Conservation (phyloP, 225 moss, liverwort and hornwort species). For the Physcomitrellopsis africana region DNA sequence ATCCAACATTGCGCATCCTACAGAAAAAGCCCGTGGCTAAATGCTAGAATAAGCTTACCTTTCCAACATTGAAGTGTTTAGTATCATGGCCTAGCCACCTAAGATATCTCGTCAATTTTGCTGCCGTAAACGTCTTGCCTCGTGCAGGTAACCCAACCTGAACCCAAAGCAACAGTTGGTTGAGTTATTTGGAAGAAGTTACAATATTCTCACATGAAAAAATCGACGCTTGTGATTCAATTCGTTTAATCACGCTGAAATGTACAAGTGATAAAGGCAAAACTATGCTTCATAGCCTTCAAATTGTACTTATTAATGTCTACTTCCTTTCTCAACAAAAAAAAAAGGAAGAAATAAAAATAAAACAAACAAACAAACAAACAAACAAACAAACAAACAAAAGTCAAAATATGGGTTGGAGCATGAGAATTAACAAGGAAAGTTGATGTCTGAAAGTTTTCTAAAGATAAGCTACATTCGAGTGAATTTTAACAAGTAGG, state of each 20-base stretch:
- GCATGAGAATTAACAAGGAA: no score
- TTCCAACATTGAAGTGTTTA: conserved; percentile 88
- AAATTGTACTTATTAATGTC: no score
- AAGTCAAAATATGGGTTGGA: no score
- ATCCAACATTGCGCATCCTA: background rate
- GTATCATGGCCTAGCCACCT: conserved; percentile 88
- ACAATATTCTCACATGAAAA: background rate
- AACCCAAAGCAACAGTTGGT: background rate
- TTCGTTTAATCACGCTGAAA: background rate
- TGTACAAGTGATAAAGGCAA: background rate
- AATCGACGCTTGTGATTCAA: background rate
- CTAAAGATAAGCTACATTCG: background rate
- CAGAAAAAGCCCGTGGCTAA: background rate
- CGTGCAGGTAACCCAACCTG: conserved; percentile 82
- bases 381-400: no score
- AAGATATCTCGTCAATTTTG: conserved; percentile 80
- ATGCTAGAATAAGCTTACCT: conserved; percentile 42
- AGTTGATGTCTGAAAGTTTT: background rate
- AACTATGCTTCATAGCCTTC: background rate
- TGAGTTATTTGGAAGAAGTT: background rate
- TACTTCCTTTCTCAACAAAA: no score
- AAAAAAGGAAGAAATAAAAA: no score
- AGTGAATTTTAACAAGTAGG: background rate
- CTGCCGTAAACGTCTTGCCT: conserved; percentile 84
- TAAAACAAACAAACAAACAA: no score